Conservation (phyloP, 306 rosid species). For the Dicorynia guianensis region DNA sequence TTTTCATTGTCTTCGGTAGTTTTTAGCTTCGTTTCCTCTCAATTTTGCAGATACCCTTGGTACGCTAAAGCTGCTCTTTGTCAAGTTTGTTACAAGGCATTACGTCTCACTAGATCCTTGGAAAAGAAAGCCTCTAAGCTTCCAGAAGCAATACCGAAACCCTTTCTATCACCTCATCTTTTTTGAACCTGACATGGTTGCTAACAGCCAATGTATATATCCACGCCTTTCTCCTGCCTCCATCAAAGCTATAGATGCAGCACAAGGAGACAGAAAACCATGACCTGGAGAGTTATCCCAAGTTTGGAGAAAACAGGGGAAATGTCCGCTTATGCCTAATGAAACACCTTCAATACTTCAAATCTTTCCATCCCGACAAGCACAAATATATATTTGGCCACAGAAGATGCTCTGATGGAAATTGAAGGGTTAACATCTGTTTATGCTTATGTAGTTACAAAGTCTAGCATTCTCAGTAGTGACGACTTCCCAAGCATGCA, state of each 20-base stretch:
- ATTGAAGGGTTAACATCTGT: slow-evolving; percentile 68
- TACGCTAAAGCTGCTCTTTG: slow-evolving; percentile 91
- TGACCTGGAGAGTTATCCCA: slow-evolving; percentile 83
- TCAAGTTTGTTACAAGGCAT: slow-evolving; percentile 90
- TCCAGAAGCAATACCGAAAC: slow-evolving; percentile 90
- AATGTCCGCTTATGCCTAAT: slow-evolving; percentile 86
- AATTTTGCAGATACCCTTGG: slow-evolving; percentile 69
- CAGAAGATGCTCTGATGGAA: slow-evolving; percentile 95
- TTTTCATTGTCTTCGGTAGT: background rate
- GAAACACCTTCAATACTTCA: slow-evolving; percentile 83
- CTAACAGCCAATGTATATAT: slow-evolving; percentile 87
- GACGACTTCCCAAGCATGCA: slow-evolving; percentile 90
- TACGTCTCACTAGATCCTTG: slow-evolving; percentile 74
- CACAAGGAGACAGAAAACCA: slow-evolving; percentile 80
- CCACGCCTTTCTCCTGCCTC: slow-evolving; percentile 68
- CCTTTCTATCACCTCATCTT: slow-evolving; percentile 87
- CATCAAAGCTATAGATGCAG: slow-evolving; percentile 69
- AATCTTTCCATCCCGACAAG: slow-evolving; percentile 70
- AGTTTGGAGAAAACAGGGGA: slow-evolving; percentile 85
- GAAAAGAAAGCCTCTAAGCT: slow-evolving; percentile 85
- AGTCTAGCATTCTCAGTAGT: slow-evolving; percentile 74
- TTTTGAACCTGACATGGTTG: slow-evolving; percentile 97
- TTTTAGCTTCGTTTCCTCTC: background rate
- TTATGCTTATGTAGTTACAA: slow-evolving; percentile 73
- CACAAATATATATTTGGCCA: slow-evolving; percentile 85